These are phyloP conservation scores for Ricinus communis DNA, from an alignment of 345 rosid genomes.

Conservation along the genomic window DNA sequence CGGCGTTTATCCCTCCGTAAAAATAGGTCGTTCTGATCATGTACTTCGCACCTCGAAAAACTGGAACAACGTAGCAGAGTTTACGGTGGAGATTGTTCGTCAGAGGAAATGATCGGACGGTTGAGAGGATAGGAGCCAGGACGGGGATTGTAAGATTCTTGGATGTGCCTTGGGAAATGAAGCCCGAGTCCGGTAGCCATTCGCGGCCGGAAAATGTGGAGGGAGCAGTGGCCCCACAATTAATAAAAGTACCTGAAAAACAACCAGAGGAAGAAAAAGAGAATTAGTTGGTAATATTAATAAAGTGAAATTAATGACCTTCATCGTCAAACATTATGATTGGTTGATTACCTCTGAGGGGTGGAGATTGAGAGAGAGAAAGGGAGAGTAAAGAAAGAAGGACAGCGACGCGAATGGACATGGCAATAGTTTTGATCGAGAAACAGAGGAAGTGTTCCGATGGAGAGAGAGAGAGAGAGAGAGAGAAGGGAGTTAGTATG, in stretches of 20 bases:
- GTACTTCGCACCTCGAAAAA: slow-evolving; percentile 59
- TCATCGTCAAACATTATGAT: background rate
- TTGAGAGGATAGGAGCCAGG: slow-evolving; percentile 41
- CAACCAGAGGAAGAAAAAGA: too few relatives aligned
- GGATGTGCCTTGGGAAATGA: slow-evolving; percentile 47
- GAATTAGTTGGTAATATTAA: too few relatives aligned
- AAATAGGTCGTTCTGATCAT: slow-evolving; percentile 69
- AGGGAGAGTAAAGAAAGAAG: slow-evolving; percentile 35
- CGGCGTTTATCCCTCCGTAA: slow-evolving; percentile 86
- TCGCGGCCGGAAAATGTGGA: slow-evolving; percentile 41
- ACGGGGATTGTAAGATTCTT: slow-evolving; percentile 39
- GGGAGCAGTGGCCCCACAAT: slow-evolving; percentile 59
- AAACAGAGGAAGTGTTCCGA: slow-evolving; percentile 19
- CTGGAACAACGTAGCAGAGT: slow-evolving; percentile 62
- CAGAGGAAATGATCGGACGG: slow-evolving; percentile 80
- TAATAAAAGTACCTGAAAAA: slow-evolving; percentile 54
- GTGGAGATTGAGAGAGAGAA: slow-evolving; percentile 42
- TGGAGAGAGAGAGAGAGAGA: slow-evolving; percentile 10
- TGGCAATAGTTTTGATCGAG: background rate
- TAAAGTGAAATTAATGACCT: too few relatives aligned
- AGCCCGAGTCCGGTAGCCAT: slow-evolving; percentile 63
- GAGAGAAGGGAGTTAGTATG: slow-evolving; percentile 13
- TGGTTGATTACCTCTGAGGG: slow-evolving; percentile 41
- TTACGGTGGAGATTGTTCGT: slow-evolving; percentile 38
- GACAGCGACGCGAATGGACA: slow-evolving; percentile 14